phyloP scores from a whole-genome alignment of 768 basidiomycete species.

The Lactarius quietus region DNA sequence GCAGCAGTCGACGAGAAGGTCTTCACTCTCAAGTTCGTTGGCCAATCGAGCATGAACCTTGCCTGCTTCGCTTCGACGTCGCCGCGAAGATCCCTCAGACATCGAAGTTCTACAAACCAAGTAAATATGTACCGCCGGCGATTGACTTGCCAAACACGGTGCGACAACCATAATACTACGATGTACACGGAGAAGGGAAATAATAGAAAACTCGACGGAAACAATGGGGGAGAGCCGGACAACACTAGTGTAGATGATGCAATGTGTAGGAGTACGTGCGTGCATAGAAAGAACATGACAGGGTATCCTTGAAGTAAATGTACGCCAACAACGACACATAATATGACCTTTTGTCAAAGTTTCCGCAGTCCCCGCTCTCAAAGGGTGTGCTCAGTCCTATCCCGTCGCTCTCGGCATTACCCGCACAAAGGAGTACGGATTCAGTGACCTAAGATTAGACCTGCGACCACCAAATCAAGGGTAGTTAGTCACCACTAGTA shows the following conservation, averaged over 20 bases:
- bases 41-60: background rate
- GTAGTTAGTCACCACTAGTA: background rate
- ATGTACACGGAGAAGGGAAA: constrained; percentile 15
- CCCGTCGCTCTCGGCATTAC: constrained; percentile 1
- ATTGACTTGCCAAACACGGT: constrained; percentile 15
- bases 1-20: background rate
- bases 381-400: background rate
- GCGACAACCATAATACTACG: constrained; percentile 14
- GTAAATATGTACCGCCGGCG: constrained; percentile 3
- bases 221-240: background rate
- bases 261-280: constrained; percentile 8
- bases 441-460: constrained; percentile 14
- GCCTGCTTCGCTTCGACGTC: constrained; percentile 19
- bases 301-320: constrained; percentile 9
- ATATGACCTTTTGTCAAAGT: background rate
- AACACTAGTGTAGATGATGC: background rate
- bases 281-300: constrained; percentile 6
- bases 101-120: constrained; percentile 5
- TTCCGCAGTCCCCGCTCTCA: background rate
- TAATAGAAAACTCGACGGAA: constrained; percentile 7
- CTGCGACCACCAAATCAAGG: constrained; percentile 11
- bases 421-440: background rate
- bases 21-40: background rate
- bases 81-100: constrained; percentile 14
- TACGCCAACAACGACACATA: background rate